These are phyloP conservation scores for Cryomyces minteri DNA, from an alignment of 495 filamentous ascomycete genomes.

Conservation along the genomic window DNA sequence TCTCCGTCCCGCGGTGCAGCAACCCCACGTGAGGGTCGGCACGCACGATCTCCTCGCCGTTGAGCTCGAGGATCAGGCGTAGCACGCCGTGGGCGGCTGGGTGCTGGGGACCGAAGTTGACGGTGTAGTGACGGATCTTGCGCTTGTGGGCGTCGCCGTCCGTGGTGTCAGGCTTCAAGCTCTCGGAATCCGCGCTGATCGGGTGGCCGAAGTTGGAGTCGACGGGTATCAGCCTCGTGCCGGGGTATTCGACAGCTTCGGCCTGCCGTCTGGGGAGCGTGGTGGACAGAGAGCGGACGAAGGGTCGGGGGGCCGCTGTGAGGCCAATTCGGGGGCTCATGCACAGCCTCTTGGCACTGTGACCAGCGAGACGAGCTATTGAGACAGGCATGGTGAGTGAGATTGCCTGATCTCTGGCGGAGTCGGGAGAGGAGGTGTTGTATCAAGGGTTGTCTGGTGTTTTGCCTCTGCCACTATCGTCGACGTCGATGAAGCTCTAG, in stretches of 20 bases:
- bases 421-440: too few species aligned
- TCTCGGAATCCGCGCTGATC: slow-evolving; percentile 28
- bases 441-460: too few species aligned
- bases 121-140: slow-evolving; percentile 96
- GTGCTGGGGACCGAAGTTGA: slow-evolving; percentile 99
- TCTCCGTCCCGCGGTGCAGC: slow-evolving; percentile 94
- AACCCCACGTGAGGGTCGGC: slow-evolving; percentile 94
- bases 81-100: slow-evolving; percentile 97
- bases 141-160: slow-evolving; percentile 28
- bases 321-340: slow-evolving; percentile 18
- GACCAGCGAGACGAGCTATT: slow-evolving; percentile 43
- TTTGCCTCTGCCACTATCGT: too few species aligned
- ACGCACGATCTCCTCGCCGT: slow-evolving; percentile 93
- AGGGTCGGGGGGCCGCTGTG: slow-evolving; percentile 7
- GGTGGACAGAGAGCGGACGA: slow-evolving; percentile 44
- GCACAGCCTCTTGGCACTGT: slow-evolving; percentile 46
- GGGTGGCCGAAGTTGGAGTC: slow-evolving; percentile 36
- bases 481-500: too few species aligned
- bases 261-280: slow-evolving; percentile 45
- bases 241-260: slow-evolving; percentile 32
- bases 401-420: too few species aligned
- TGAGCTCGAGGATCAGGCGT: slow-evolving; percentile 91
- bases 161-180: slow-evolving; percentile 22
- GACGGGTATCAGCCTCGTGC: slow-evolving; percentile 39
- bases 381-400: slow-evolving; percentile 39